phyloP scores from a whole-genome alignment of 345 rosid genomes.

The Erucastrum elatum region DNA sequence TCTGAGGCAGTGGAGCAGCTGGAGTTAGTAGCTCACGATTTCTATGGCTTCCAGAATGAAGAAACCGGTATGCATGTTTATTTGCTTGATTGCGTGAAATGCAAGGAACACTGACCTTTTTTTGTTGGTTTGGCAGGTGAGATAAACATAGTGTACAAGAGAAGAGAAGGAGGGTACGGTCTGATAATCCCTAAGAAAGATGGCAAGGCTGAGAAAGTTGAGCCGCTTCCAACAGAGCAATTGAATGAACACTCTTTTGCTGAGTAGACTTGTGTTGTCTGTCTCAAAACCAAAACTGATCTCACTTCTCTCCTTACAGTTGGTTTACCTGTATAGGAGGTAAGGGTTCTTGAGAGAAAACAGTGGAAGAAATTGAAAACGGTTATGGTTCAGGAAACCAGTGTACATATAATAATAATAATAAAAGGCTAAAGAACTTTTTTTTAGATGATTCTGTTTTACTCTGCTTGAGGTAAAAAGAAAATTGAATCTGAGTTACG shows the following conservation, averaged over 20 bases:
- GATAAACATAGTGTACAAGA: slow-evolving; percentile 81
- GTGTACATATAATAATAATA: slow-evolving; percentile 5
- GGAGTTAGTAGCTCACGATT: slow-evolving; percentile 79
- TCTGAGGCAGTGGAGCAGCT: slow-evolving; percentile 87
- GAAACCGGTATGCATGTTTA: slow-evolving; percentile 63
- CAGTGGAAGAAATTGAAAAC: slow-evolving; percentile 6
- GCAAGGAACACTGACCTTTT: neutral
- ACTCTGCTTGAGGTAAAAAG: slow-evolving; percentile 5
- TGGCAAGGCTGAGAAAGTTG: slow-evolving; percentile 57
- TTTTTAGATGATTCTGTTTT: slow-evolving; percentile 13
- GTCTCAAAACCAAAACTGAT: neutral
- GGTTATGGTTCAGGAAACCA: neutral
- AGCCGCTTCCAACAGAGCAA: slow-evolving; percentile 58
- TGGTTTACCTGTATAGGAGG: slow-evolving; percentile 2
- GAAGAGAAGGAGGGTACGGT: slow-evolving; percentile 89
- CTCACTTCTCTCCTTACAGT: slow-evolving; percentile 14
- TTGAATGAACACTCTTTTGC: slow-evolving; percentile 54
- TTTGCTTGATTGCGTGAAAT: neutral
- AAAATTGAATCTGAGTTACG: neutral
- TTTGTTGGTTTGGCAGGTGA: slow-evolving; percentile 54
- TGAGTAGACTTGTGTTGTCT: slow-evolving; percentile 36
- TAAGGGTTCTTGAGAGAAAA: slow-evolving; percentile 14
- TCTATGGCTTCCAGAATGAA: slow-evolving; percentile 85
- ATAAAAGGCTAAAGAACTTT: neutral
- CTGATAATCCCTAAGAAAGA: slow-evolving; percentile 76